A percentile compares a stretch with the other conserved stretches of the same genome.
Conservation (phyloP, 495 filamentous ascomycete genomes). For the Podospora pseudopauciseta region DNA sequence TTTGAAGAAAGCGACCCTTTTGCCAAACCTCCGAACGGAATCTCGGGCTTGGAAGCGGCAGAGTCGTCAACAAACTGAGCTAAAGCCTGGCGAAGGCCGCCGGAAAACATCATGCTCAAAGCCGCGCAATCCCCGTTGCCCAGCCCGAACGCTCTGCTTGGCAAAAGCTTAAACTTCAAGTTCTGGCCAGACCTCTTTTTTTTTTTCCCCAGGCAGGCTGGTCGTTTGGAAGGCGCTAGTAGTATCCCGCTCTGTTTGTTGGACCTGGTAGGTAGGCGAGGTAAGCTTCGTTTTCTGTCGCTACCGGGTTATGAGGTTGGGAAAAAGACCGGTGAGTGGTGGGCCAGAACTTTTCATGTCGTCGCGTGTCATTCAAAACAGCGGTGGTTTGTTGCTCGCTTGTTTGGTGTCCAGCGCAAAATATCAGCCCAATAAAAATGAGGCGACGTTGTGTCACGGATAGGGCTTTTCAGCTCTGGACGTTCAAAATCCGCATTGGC, state of each 20-base stretch:
- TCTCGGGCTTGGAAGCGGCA: not conserved
- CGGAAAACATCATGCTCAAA: not conserved
- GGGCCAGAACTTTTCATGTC: not conserved
- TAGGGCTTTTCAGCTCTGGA: not conserved
- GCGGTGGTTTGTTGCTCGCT: not conserved
- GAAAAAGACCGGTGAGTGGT: not conserved
- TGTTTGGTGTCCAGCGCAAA: not conserved
- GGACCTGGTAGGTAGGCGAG: not conserved
- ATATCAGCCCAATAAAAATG: not conserved
- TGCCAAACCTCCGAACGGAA: not conserved
- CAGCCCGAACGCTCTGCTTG: slow-evolving; percentile 4
- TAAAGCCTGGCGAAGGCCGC: not conserved
- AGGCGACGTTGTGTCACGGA: not conserved
- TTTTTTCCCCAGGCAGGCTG: not conserved
- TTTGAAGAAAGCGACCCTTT: not conserved
- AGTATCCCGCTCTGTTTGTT: not conserved
- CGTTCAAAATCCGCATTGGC: not conserved
- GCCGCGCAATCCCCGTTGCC: not conserved
- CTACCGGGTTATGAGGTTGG: not conserved
- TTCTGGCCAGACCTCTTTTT: not conserved
- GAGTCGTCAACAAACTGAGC: not conserved
- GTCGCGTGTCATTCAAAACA: not conserved
- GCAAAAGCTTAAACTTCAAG: slow-evolving; percentile 5
- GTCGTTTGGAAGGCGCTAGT: not conserved
- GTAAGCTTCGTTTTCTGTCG: not conserved